Evolutionary conservation across 148 eudicot genomes (phyloP).

Genomic region (Silene conica): DNA sequence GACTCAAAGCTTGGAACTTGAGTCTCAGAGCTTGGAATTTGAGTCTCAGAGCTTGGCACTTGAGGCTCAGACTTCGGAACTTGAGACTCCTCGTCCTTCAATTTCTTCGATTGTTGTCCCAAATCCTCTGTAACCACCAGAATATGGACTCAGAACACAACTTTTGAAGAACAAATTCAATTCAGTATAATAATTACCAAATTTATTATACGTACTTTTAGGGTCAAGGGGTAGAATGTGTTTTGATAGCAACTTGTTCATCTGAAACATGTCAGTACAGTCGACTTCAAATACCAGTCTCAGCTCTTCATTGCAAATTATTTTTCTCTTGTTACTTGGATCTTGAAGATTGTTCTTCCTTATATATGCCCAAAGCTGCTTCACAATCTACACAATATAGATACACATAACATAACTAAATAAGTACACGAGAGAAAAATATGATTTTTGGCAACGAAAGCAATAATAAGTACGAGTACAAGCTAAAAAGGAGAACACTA

Average conservation of each 20-base stretch:
- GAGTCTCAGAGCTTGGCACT: no score
- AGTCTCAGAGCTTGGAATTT: no score
- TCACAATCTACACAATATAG: constrained; percentile 58
- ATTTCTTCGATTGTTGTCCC: constrained; percentile 20
- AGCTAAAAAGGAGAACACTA: no score
- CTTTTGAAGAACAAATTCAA: background rate
- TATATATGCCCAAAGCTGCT: constrained; percentile 91
- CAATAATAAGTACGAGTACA: background rate
- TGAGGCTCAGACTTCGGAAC: no score
- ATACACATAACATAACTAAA: background rate
- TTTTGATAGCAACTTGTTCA: constrained; percentile 43
- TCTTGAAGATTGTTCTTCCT: constrained; percentile 93
- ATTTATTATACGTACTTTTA: constrained; percentile 21
- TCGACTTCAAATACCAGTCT: constrained; percentile 38
- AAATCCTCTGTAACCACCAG: constrained; percentile 24
- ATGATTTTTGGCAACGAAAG: no score
- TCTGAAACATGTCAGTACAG: constrained; percentile 43
- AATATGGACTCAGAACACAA: no score
- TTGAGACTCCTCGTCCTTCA: constrained; percentile 19
- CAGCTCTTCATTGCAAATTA: constrained; percentile 39
- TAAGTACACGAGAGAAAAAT: no score
- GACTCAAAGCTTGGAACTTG: no score
- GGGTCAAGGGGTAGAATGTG: constrained; percentile 35
- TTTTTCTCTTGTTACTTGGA: constrained; percentile 80
- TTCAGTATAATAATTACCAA: background rate